phyloP scores from a whole-genome alignment of 2,329 filamentous ascomycete genomes.

The Arachnomyces sp. region DNA sequence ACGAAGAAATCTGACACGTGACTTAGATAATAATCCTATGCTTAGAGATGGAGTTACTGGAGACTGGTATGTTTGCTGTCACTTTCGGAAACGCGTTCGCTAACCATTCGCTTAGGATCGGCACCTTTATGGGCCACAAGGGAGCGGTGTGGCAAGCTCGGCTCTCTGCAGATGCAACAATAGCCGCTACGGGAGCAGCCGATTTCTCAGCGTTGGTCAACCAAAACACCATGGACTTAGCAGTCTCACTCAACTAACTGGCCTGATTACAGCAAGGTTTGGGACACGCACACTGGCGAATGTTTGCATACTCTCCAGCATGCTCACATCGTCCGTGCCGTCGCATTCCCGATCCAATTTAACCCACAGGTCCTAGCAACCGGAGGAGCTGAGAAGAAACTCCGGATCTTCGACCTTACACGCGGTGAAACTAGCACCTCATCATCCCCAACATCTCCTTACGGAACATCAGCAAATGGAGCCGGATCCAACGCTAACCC shows the following conservation, averaged over 20 bases:
- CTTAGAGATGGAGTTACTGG: constrained; percentile 91
- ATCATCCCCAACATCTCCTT: constrained; percentile 32
- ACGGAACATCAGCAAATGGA: constrained; percentile 23
- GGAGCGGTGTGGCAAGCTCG: constrained; percentile 95
- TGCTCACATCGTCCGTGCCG: constrained; percentile 86
- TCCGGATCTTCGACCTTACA: constrained; percentile 83
- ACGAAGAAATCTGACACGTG: constrained; percentile 3
- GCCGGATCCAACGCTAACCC: constrained; percentile 32
- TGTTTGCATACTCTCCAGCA: constrained; percentile 79
- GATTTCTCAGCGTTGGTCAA: constrained; percentile 79
- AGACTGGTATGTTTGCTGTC: constrained; percentile 58
- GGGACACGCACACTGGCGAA: constrained; percentile 94
- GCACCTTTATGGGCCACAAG: constrained; percentile 96
- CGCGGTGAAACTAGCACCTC: constrained; percentile 39
- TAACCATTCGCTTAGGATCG: constrained; percentile 54
- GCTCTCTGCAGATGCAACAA: constrained; percentile 75
- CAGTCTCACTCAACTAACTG: constrained; percentile 22
- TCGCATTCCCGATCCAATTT: constrained; percentile 77
- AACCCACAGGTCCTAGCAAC: constrained; percentile 78
- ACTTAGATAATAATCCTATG: constrained; percentile 90
- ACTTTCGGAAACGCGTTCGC: background rate
- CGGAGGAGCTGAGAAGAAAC: constrained; percentile 91
- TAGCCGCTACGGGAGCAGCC: constrained; percentile 86
- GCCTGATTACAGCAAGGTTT: constrained; percentile 64
- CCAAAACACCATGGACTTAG: constrained; percentile 3